A percentile compares a stretch with the other conserved stretches of the same genome.
phyloP scores from a whole-genome alignment of 2,329 filamentous ascomycete species.

The Aspergillus thermomutatus region DNA sequence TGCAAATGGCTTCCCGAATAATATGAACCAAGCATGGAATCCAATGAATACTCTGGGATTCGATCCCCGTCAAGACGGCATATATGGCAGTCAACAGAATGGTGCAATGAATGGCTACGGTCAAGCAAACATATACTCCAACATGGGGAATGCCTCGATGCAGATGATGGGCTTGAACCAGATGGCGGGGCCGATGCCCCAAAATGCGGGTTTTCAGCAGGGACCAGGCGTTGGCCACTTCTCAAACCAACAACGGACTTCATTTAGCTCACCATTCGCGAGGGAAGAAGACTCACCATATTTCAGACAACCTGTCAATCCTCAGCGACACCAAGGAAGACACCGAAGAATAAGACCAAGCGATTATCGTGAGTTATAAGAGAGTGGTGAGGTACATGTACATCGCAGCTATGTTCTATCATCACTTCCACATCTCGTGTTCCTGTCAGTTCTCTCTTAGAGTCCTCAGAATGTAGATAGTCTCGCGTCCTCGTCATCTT shows the following conservation, averaged over 20 bases:
- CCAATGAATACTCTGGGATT: constrained; percentile 46
- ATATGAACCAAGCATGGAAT: constrained; percentile 37
- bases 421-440: background rate
- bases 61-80: constrained; percentile 31
- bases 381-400: background rate
- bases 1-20: constrained; percentile 28
- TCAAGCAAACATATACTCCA: constrained; percentile 34
- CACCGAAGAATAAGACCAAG: constrained; percentile 77
- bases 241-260: constrained; percentile 57
- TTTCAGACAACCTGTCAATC: constrained; percentile 93
- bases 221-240: constrained; percentile 43
- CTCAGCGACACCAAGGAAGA: constrained; percentile 80
- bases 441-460: background rate
- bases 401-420: background rate
- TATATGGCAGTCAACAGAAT: constrained; percentile 32
- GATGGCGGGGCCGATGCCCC: constrained; percentile 25
- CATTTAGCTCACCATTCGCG: constrained; percentile 52
- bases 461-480: background rate
- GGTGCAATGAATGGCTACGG: constrained; percentile 32
- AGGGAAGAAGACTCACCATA: constrained; percentile 84
- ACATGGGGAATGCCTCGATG: constrained; percentile 28
- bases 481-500: background rate
- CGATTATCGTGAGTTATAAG: constrained; percentile 79
- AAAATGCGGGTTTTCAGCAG: constrained; percentile 30
- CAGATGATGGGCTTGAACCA: constrained; percentile 38